Base-by-base conservation (phyloP, 495 filamentous ascomycete genomes). In the Xylaria telfairii region DNA sequence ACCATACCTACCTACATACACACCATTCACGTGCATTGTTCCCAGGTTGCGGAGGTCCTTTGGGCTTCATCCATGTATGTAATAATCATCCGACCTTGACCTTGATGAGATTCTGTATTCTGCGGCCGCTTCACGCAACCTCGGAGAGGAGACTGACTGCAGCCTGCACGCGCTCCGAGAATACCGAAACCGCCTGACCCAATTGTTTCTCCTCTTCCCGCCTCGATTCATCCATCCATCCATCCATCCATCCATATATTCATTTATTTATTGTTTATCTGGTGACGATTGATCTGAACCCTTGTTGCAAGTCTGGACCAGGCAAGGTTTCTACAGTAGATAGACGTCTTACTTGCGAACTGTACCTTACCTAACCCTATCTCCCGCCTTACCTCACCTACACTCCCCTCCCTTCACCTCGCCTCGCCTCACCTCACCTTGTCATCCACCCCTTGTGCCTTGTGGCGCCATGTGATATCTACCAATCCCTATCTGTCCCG, bases 21-120 rank as follows among this genome's bases (percentile, higher is more conserved):
- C 7, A 19, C 2, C 10, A 46, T n/a, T n/a, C 54, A 57, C 54
- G 56, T 61, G 57, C 57, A 26, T 61, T 17, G 19, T 21, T 62
- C 37, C 37, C 59, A n/a, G n/a, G n/a, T 37, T 42, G 19, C 3
- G 34, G 34, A 4, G 8, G 34, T 28, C 5, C 59, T 42, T 10
- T 4, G 57, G 59, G 59, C 59, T 42, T 42, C 59, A 34, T 42
- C 28, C 59, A 62, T 62, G 59, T 59, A 37, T 39, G 56, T 59
- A 41, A 61, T 59, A 41, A 61, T 61, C 57, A 26, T 15, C 57
- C 21, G 37, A 42, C 57, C n/a, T 61, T 42, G 4, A 42, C 8
- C 32, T 61, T 9, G 7, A 42, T 28, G 59, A 42, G n/a, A 42
- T 28, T 62, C 59, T 42, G 21, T 62, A 26, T 26, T 17, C 37